These are phyloP conservation scores for Umbelopsis sp. DNA, from an alignment of 192 early-diverging fungal genomes.

Conservation along the genomic window DNA sequence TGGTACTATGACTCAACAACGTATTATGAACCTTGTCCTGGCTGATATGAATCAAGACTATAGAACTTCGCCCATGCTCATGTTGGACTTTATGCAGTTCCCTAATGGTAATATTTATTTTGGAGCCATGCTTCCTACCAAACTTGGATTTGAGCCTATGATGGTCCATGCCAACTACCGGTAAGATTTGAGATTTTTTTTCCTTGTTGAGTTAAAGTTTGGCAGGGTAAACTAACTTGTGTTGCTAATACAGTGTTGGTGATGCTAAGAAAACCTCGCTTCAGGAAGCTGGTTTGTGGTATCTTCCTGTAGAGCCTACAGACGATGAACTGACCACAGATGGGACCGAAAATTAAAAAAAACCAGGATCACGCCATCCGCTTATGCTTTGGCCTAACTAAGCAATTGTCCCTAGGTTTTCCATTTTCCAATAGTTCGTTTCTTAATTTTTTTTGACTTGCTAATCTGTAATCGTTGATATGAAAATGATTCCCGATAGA, in stretches of 20 bases:
- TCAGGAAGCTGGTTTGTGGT: not conserved
- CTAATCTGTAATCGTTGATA: too few relatives aligned
- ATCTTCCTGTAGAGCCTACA: not conserved
- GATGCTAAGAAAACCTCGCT: conserved; percentile 19
- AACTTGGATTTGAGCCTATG: conserved; percentile 16
- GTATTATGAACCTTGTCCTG: conserved; percentile 28
- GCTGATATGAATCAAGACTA: conserved; percentile 11
- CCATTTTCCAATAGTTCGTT: too few relatives aligned
- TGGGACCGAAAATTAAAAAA: too few relatives aligned
- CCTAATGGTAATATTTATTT: conserved; percentile 31
- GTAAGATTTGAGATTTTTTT: conserved; percentile 1
- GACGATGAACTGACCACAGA: too few relatives aligned
- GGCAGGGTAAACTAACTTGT: not conserved
- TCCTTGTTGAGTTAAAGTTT: not conserved
- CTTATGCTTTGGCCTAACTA: too few relatives aligned
- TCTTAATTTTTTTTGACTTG: too few relatives aligned
- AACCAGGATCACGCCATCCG: too few relatives aligned
- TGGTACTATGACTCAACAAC: conserved; percentile 21
- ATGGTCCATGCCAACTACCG: conserved; percentile 34
- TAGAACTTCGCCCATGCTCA: not conserved
- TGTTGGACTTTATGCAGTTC: conserved; percentile 30
- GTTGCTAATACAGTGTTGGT: conserved; percentile 13
- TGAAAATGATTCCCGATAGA: too few relatives aligned
- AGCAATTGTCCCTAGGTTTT: too few relatives aligned
- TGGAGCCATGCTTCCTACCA: conserved; percentile 3